phyloP scores from a whole-genome alignment of 169 alveolate species.

The Amoebophrya sp. region DNA sequence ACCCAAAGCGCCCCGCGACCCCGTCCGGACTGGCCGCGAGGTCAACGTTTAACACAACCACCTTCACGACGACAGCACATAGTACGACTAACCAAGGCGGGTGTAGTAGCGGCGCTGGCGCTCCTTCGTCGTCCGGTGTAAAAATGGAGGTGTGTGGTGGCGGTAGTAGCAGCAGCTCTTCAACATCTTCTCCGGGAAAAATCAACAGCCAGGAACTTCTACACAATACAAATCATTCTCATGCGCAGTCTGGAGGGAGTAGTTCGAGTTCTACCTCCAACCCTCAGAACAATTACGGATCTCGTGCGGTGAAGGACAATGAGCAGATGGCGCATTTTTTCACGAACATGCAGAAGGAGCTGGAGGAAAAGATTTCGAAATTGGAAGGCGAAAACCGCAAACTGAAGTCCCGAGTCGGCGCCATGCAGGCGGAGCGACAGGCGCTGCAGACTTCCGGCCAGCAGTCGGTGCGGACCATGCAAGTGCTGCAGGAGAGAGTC shows the following conservation, averaged over 20 bases:
- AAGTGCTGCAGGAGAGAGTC: neutral
- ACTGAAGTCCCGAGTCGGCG: neutral
- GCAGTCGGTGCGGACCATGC: neutral
- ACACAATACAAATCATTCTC: no score
- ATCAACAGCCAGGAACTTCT: no score
- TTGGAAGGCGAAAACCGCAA: neutral
- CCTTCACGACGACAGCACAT: no score
- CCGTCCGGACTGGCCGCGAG: no score
- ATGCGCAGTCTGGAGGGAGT: no score
- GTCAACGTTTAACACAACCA: no score
- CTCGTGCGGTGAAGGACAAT: neutral
- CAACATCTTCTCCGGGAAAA: neutral
- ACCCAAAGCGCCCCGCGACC: no score
- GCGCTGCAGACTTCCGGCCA: neutral
- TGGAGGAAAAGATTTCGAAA: neutral
- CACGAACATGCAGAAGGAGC: neutral
- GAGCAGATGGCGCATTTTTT: neutral
- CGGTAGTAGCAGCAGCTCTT: neutral
- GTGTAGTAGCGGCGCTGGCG: no score
- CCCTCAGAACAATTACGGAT: neutral
- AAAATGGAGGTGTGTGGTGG: neutral
- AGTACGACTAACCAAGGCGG: no score
- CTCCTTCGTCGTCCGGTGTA: neutral
- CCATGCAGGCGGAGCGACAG: neutral
- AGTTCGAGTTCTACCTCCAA: neutral